Base-by-base conservation (phyloP, 768 basidiomycete genomes). In the Tulasnella sp. region DNA sequence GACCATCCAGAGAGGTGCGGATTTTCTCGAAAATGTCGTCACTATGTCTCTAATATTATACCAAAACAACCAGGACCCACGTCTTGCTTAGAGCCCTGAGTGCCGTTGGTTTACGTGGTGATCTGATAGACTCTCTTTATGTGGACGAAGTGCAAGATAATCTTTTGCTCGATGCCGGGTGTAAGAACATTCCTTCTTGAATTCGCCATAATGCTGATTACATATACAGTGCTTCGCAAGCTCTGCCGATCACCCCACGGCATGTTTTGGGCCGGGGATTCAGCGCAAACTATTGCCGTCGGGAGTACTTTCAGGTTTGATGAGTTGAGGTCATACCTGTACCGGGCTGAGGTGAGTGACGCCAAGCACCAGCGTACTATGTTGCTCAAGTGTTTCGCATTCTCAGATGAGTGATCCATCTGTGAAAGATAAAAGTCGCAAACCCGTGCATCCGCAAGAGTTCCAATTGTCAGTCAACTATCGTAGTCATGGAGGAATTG, bases 111-210 rank as follows among this genome's bases (percentile, higher is more conserved):
- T 19, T 48, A 4, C 4, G 3, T 5, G 47, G 47, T 12, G 6
- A 37, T 3, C 27, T 3, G 1, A 13, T 81, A 4, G 73, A 82
- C 54, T 76, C 68, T 52, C 53, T 83, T 77, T 83, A 82, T 58
- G 70, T 85, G 1, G 83, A 85, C 37, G 83, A 85, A 63, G 76
- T 73, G 0, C 83, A 85, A 59, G 83, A 85, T 56, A 75, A 79
- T 57, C 66, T 84, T 0, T 66, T 84, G 6, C 72, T 83, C 4
- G 82, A 84, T 58, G 69, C 74, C 1, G 65, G 75, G 13, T 55
- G 81, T 83, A 62, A 31, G 72, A n/a, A n/a, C n/a, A n/a, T n/a
- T n/a, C n/a, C n/a, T n/a, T n/a, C n/a, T n/a, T n/a, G n/a, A n/a
- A n/a, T n/a, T n/a, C n/a, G n/a, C n/a, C n/a, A n/a, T n/a, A n/a